These are phyloP conservation scores for Gamsiella multidivaricata DNA, from an alignment of 192 early-diverging fungal species.

Conservation along the genomic window DNA sequence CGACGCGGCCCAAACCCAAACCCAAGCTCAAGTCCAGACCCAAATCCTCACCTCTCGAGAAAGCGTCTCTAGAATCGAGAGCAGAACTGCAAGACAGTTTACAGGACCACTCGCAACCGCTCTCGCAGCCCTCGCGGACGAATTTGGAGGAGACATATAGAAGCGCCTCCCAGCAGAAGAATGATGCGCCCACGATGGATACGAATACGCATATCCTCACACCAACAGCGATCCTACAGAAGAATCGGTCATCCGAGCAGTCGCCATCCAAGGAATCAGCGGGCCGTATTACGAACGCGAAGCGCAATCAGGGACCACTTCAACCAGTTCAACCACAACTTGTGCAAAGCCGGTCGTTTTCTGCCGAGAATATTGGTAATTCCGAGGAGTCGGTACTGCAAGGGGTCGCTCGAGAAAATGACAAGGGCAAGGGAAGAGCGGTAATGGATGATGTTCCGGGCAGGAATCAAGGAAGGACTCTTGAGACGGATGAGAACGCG, in stretches of 20 bases:
- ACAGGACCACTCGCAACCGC: too few species aligned
- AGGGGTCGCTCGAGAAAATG: too few species aligned
- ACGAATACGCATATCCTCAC: neutral
- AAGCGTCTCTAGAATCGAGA: too few species aligned
- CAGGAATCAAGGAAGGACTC: neutral
- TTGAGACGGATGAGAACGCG: conserved; percentile 16
- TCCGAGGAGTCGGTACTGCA: neutral
- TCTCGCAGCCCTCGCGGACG: too few species aligned
- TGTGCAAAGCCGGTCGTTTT: neutral
- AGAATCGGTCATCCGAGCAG: neutral
- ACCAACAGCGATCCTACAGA: neutral
- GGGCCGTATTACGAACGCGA: too few species aligned
- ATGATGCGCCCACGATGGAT: neutral
- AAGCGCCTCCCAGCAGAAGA: too few species aligned
- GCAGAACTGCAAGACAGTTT: too few species aligned
- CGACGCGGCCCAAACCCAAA: too few species aligned
- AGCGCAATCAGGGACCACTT: neutral
- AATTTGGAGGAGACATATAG: too few species aligned
- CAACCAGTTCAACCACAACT: neutral
- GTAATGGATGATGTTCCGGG: neutral
- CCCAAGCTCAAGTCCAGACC: too few species aligned
- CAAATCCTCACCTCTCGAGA: too few species aligned
- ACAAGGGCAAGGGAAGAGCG: conserved; percentile 18
- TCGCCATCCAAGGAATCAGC: neutral
- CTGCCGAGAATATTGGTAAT: neutral